Base-by-base conservation (phyloP, 345 rosid species). In the Excoecaria cochinchinensis region DNA sequence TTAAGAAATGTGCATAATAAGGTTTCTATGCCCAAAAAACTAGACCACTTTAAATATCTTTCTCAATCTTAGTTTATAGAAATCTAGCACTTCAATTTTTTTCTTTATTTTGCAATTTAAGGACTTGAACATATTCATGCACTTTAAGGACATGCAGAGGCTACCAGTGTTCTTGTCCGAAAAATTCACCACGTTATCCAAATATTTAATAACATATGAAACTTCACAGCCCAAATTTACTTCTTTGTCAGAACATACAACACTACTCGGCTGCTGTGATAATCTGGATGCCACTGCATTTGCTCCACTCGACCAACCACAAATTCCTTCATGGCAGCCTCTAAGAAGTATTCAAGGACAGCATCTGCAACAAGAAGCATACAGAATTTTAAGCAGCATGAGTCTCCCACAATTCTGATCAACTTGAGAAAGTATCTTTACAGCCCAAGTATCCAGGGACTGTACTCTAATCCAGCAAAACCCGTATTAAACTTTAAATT, bases 211-310 rank as follows among this genome's bases (percentile, higher is more conserved):
- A 31, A 31, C 31, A 31, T 31, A 31, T 31, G 31, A 31, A 38
- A 38, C 71, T 72, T 74, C 76, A 59, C 24, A 15, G 39, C 58
- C 19, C 67, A 16, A 75, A 76, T 74, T 74, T 77, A 79, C 85
- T 92, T 91, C 89, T 87, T 95, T 76, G 87, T 90, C 44, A 95
- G 76, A 53, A 91, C 84, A 71, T 95, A 95, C 86, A 92, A 78
- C 60, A 81, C 99, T 50, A 91, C 94, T 66, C 95, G 78, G 12
- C 42, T 78, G 76, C 95, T 92, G 78, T 77, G 7, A 74, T 89
- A 92, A 71, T 95, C 95, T 12, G 92, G 97, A 90, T 92, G 99
- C 91, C 92, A 95, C 47, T 89, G 87, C 5, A 85, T 67, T 79
- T 92, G 95, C 71, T 90, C 91, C 69, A 95, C 80, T 5, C 97